These are phyloP conservation scores for Amanita pseudoporphyria DNA, from an alignment of 768 basidiomycete genomes.

Conservation along the genomic window DNA sequence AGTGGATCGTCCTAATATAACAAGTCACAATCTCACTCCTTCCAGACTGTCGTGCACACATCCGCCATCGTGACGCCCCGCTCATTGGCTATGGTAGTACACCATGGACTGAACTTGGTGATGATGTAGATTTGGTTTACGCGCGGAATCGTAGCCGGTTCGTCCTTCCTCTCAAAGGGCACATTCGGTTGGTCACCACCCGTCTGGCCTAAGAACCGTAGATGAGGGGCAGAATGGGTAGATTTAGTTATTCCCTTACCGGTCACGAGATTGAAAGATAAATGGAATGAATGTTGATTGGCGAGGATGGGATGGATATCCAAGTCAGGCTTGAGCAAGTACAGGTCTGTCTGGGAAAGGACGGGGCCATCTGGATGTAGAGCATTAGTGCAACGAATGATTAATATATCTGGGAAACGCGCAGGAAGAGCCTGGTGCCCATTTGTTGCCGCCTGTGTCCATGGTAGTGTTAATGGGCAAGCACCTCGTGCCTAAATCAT, in stretches of 20 bases:
- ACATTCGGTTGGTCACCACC: slow-evolving; percentile 53
- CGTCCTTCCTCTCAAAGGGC: slow-evolving; percentile 41
- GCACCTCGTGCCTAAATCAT: not conserved
- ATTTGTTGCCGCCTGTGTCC: slow-evolving; percentile 1
- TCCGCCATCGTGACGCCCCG: slow-evolving; percentile 69
- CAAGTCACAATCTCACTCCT: slow-evolving; percentile 47
- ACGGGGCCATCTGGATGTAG: slow-evolving; percentile 4
- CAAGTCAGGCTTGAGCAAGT: slow-evolving; percentile 60
- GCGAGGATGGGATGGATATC: slow-evolving; percentile 68
- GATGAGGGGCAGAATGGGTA: not conserved
- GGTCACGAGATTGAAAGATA: slow-evolving; percentile 62
- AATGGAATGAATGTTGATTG: slow-evolving; percentile 41
- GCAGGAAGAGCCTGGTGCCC: slow-evolving; percentile 9
- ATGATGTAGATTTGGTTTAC: slow-evolving; percentile 50
- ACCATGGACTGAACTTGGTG: slow-evolving; percentile 63
- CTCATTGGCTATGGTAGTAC: slow-evolving; percentile 63
- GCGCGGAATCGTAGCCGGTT: slow-evolving; percentile 64
- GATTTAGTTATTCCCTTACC: slow-evolving; percentile 28
- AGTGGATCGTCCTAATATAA: not conserved
- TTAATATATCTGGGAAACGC: not conserved
- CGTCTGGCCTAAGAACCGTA: slow-evolving; percentile 36
- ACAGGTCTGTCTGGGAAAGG: slow-evolving; percentile 49
- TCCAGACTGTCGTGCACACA: slow-evolving; percentile 62
- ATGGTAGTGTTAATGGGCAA: not conserved
- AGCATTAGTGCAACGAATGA: not conserved